Base-by-base conservation (phyloP, 345 rosid genomes). In the Physaria fendleri region DNA sequence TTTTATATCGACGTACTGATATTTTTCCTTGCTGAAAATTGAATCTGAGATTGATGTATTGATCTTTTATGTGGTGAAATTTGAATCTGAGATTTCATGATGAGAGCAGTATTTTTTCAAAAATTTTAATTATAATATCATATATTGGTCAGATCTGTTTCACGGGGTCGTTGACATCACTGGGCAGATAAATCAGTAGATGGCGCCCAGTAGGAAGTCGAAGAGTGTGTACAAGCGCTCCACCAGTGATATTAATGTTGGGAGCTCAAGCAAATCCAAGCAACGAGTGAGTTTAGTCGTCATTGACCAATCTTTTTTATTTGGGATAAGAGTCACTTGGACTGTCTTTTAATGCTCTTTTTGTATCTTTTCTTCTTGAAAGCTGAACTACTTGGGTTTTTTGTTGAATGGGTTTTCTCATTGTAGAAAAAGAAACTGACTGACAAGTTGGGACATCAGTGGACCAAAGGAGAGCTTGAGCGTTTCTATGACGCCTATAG, bases 381-480 rank as follows among this genome's bases (percentile, higher is more conserved):
- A 45, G 10, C 5, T 55, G 29, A 54, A 43, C 53, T 6, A 23
- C 25, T 63, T 43, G 7, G 34, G 4, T 15, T 8, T 23, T 35
- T 28, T 57, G 44, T 16, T 60, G 30, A 75, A 15, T 1, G 13
- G 28, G 16, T 14, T 56, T 41, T 40, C 68, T 72, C 37, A 47
- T 30, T 46, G 0, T 69, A 79, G 90, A 79, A 83, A 84, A 85
- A 73, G 79, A 94, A 80, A 59, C 76, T 81, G 64, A 61, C 90
- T 65, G 88, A 87, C 52, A 87, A 81, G 77, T 70, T 90, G 55
- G 99, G 99, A 60, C 80, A 88, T 64, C 97, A 85, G 55, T 94
- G 99, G 99, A 84, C 79, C 51, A 76, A 79, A 71, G 81, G 58
- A 8, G 99, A 94, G 76, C 91, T 90, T 22, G 84, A 81, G 68